phyloP scores from a whole-genome alignment of 2,329 filamentous ascomycete genomes.

The Exophiala calicioides region DNA sequence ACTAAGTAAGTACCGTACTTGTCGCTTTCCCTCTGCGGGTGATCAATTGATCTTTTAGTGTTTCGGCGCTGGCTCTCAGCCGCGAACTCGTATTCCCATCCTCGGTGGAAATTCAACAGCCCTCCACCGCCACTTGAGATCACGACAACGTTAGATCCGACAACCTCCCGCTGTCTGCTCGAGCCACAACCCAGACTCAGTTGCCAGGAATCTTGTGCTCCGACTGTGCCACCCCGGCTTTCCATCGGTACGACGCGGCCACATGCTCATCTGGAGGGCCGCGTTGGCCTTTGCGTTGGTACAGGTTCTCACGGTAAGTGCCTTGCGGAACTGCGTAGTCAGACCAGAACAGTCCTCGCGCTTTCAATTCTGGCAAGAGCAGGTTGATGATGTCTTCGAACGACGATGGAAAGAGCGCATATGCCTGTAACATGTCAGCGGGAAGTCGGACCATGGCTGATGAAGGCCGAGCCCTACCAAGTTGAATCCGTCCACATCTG shows the following conservation, averaged over 20 bases:
- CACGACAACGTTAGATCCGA: too few relatives aligned
- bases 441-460: neutral
- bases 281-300: neutral
- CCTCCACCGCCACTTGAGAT: too few relatives aligned
- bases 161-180: too few relatives aligned
- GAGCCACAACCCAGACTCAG: too few relatives aligned
- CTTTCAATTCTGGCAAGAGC: slow-evolving; percentile 49
- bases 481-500: slow-evolving; percentile 74
- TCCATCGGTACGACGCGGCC: slow-evolving; percentile 13
- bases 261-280: slow-evolving; percentile 7
- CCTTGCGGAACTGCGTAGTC: slow-evolving; percentile 12
- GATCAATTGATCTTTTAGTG: too few relatives aligned
- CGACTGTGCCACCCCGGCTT: too few relatives aligned
- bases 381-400: slow-evolving; percentile 55
- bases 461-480: neutral
- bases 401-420: slow-evolving; percentile 31
- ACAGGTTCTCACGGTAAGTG: slow-evolving; percentile 27
- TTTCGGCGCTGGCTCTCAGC: too few relatives aligned
- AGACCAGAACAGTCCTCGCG: slow-evolving; percentile 41
- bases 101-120: too few relatives aligned
- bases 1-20: too few relatives aligned
- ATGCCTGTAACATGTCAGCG: neutral
- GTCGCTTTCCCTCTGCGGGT: too few relatives aligned
- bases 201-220: too few relatives aligned
- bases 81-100: too few relatives aligned